Conservation (phyloP, 2,329 filamentous ascomycete genomes). For the Alternaria arborescens region DNA sequence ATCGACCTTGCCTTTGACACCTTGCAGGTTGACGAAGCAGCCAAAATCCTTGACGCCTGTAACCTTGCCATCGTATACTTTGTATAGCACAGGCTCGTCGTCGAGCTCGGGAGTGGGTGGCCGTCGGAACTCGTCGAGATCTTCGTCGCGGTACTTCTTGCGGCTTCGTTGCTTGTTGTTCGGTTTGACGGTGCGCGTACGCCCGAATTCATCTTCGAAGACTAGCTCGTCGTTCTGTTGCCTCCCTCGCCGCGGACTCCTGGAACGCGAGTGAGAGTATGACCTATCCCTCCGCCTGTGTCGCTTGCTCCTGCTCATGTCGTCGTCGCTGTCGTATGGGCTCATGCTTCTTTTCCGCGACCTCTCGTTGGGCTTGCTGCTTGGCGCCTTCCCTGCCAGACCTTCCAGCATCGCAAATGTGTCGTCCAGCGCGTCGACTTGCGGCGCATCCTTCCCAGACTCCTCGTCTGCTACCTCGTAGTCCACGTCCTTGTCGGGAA, state of each 20-base stretch:
- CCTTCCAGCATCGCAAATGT: slow-evolving; percentile 91
- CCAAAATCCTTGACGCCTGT: slow-evolving; percentile 96
- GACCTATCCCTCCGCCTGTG: slow-evolving; percentile 60
- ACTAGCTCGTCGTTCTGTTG: slow-evolving; percentile 61
- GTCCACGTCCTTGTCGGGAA: slow-evolving; percentile 77
- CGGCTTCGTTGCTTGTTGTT: slow-evolving; percentile 54
- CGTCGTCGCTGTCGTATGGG: slow-evolving; percentile 58
- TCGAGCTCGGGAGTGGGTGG: slow-evolving; percentile 79
- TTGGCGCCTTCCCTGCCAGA: slow-evolving; percentile 65
- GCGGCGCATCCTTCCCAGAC: slow-evolving; percentile 48
- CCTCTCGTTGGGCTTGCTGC: slow-evolving; percentile 56
- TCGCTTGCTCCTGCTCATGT: slow-evolving; percentile 54
- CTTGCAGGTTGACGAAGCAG: slow-evolving; percentile 89
- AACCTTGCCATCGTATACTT: slow-evolving; percentile 88
- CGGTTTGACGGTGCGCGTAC: slow-evolving; percentile 52
- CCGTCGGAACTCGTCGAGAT: slow-evolving; percentile 69
- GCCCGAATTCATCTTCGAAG: slow-evolving; percentile 68
- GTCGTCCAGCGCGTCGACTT: slow-evolving; percentile 81
- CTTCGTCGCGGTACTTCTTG: slow-evolving; percentile 45
- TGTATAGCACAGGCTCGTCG: slow-evolving; percentile 80
- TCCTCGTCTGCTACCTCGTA: slow-evolving; percentile 61
- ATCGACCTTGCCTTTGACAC: slow-evolving; percentile 87
- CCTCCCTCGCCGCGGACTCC: slow-evolving; percentile 54
- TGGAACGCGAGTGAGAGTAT: slow-evolving; percentile 62
- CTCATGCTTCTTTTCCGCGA: slow-evolving; percentile 68